Percentiles rank a stretch among this genome's conserved stretches.
Conservation (phyloP, 1,284 basidiomycete species). For the Schizopora paradoxa region DNA sequence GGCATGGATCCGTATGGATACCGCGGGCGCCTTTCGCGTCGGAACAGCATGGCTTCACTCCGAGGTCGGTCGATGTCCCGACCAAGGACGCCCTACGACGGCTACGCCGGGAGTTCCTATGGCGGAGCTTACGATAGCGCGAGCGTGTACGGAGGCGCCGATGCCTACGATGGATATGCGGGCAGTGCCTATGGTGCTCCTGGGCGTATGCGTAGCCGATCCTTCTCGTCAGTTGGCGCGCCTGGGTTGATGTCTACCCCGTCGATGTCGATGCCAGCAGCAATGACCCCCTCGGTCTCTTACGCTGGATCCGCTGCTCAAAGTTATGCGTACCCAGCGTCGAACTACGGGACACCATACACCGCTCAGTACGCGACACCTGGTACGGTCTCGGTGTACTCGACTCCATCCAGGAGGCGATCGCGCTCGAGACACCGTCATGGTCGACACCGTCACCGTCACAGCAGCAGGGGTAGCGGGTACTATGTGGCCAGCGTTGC, state of each 20-base stretch:
- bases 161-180: not conserved
- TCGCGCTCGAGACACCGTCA: constrained; percentile 4
- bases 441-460: constrained; percentile 8
- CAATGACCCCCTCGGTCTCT: not conserved
- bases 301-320: not conserved
- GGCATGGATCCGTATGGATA: constrained; percentile 1
- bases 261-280: not conserved
- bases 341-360: not conserved
- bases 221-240: not conserved
- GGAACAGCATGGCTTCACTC: constrained; percentile 9
- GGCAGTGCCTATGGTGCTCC: not conserved
- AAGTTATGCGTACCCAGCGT: not conserved
- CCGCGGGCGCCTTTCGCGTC: constrained; percentile 11
- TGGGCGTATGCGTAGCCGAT: not conserved
- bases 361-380: constrained; percentile 1
- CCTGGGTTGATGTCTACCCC: constrained; percentile 5
- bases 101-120: constrained; percentile 1
- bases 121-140: not conserved
- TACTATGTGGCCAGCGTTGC: constrained; percentile 6
- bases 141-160: constrained; percentile 2
- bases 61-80: constrained; percentile 6
- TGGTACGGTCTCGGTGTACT: constrained; percentile 10
- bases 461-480: constrained; percentile 6
- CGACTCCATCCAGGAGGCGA: constrained; percentile 3
- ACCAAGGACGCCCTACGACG: not conserved